These are phyloP conservation scores for Phytophthora sojae DNA, from an alignment of 352 stramenopile species.

Conservation along the genomic window DNA sequence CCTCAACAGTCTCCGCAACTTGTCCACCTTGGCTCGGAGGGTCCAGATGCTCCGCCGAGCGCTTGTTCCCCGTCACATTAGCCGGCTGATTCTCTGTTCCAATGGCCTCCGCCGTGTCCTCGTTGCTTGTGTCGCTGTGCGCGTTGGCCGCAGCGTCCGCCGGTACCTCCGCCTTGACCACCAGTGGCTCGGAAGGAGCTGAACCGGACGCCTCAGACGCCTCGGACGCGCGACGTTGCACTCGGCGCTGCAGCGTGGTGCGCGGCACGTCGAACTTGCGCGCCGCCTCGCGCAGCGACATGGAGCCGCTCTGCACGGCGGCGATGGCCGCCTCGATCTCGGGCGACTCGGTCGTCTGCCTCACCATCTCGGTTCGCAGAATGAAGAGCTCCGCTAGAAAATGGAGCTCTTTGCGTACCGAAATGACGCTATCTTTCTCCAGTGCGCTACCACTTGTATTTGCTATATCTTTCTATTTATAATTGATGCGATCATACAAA, in stretches of 20 bases:
- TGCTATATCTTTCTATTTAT: neutral
- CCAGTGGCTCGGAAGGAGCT: conserved; percentile 1
- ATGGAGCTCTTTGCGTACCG: neutral
- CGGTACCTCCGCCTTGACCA: conserved; percentile 10
- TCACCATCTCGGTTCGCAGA: conserved; percentile 19
- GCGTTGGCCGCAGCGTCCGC: conserved; percentile 14
- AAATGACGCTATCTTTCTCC: neutral
- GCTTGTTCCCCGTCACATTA: conserved; percentile 47
- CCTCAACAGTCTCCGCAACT: neutral
- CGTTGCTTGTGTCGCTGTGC: conserved; percentile 29
- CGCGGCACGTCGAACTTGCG: conserved; percentile 74
- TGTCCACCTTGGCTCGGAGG: conserved; percentile 40
- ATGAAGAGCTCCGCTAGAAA: neutral
- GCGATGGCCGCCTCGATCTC: conserved; percentile 67
- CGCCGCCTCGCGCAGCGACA: conserved; percentile 79
- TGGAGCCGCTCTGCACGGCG: conserved; percentile 58
- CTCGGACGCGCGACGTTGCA: conserved; percentile 29
- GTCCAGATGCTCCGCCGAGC: conserved; percentile 51
- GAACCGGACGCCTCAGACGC: conserved; percentile 1
- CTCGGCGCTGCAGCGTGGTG: conserved; percentile 82
- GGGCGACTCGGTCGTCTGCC: conserved; percentile 21
- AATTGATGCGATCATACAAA: neutral
- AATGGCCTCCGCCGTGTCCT: conserved; percentile 15
- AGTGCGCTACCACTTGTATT: neutral
- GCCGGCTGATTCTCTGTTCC: neutral